Conservation (phyloP, 1,284 basidiomycete species). For the Omphalotus olearius region DNA sequence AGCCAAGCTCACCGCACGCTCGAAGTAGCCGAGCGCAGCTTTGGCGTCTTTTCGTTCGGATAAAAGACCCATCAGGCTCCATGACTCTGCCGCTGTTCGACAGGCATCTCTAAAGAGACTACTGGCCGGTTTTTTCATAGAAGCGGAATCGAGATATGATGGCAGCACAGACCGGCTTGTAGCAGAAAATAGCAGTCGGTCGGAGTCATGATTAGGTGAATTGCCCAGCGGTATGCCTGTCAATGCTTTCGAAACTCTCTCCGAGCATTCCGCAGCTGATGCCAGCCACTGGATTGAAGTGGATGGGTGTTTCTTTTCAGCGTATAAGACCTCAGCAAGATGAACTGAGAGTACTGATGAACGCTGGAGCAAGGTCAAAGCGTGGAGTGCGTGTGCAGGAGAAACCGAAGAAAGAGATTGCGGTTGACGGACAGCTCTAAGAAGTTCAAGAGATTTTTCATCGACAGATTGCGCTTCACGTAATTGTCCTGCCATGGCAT, state of each 20-base stretch:
- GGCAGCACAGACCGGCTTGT: slow-evolving; percentile 33
- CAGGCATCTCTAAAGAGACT: slow-evolving; percentile 65
- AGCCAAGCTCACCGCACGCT: slow-evolving; percentile 45
- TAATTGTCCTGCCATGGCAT: slow-evolving; percentile 64
- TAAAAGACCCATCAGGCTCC: slow-evolving; percentile 46
- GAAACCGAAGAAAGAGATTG: slow-evolving; percentile 37
- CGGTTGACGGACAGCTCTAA: slow-evolving; percentile 60
- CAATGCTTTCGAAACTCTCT: slow-evolving; percentile 57
- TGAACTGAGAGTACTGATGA: slow-evolving; percentile 71
- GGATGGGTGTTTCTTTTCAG: slow-evolving; percentile 38
- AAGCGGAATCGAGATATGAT: slow-evolving; percentile 38
- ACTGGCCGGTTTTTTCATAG: slow-evolving; percentile 52
- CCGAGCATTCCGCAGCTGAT: slow-evolving; percentile 61
- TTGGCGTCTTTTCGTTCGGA: slow-evolving; percentile 33
- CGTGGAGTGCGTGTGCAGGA: slow-evolving; percentile 60
- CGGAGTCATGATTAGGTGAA: neutral
- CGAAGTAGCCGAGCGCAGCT: slow-evolving; percentile 34
- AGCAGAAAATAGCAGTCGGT: slow-evolving; percentile 22
- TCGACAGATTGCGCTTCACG: slow-evolving; percentile 65
- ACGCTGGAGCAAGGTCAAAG: slow-evolving; percentile 67
- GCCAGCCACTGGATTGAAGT: slow-evolving; percentile 55
- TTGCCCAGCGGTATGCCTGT: slow-evolving; percentile 41
- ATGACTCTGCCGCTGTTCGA: slow-evolving; percentile 65
- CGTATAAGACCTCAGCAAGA: slow-evolving; percentile 70
- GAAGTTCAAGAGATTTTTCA: slow-evolving; percentile 59